A percentile compares a stretch with the other conserved stretches of the same genome.
Evolutionary conservation across 768 basidiomycete species (phyloP).

Genomic region (Leccinum obscurum): DNA sequence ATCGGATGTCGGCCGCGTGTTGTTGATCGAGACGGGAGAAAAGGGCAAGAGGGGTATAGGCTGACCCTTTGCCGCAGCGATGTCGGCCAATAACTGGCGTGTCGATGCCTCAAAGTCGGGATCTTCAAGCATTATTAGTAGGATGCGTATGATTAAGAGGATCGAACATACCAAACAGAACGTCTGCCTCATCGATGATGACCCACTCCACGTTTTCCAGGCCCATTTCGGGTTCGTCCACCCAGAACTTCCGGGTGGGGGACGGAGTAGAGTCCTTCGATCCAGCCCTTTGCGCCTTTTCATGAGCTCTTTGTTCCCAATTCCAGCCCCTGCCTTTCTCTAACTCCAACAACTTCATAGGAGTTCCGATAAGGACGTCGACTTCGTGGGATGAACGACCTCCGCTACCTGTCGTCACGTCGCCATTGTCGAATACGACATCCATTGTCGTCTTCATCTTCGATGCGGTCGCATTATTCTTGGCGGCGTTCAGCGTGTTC

Average conservation of each 20-base stretch:
- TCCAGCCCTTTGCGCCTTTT: no score
- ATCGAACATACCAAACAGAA: conserved; percentile 68
- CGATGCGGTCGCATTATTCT: conserved; percentile 42
- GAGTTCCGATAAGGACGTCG: no score
- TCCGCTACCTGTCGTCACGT: conserved; percentile 27
- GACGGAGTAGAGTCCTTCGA: no score
- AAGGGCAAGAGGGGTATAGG: conserved; percentile 17
- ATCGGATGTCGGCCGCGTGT: conserved; percentile 6
- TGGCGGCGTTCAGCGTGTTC: conserved; percentile 38
- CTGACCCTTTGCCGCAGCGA: conserved; percentile 57
- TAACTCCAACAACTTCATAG: no score
- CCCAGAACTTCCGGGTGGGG: no score
- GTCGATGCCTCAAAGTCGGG: conserved; percentile 82
- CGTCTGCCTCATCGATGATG: conserved; percentile 94
- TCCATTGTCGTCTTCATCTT: conserved; percentile 41
- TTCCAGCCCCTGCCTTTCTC: no score
- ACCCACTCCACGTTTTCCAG: no score
- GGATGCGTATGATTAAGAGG: neutral
- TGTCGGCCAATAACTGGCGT: conserved; percentile 64
- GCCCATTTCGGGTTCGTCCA: no score
- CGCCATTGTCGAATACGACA: conserved; percentile 20
- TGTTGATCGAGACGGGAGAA: conserved; percentile 20
- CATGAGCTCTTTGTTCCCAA: no score
- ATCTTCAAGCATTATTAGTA: conserved; percentile 46
- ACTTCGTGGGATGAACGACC: conserved; percentile 16